A percentile compares a stretch with the other conserved stretches of the same genome.
Conservation (phyloP, 78 protist genomes). For the Speleostelium caveatum region DNA sequence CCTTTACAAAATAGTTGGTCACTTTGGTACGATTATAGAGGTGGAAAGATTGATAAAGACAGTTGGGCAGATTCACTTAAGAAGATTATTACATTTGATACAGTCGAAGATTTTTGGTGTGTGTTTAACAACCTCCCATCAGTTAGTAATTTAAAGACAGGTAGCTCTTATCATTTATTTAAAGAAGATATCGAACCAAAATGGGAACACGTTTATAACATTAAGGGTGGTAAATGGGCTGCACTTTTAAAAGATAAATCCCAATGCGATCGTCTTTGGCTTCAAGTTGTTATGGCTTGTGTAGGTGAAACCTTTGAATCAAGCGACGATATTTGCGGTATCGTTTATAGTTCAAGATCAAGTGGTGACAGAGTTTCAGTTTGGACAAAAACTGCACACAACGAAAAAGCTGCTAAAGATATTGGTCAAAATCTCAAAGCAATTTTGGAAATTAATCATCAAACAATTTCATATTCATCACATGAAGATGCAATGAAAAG, state of each 20-base stretch:
- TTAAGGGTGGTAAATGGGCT: conserved; percentile 77
- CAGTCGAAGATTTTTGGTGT: conserved; percentile 92
- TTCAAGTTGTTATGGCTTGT: conserved; percentile 75
- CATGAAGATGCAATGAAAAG: conserved; percentile 30
- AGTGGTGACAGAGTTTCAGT: conserved; percentile 68
- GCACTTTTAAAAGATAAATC: conserved; percentile 34
- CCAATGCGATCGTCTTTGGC: conserved; percentile 56
- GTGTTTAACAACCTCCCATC: conserved; percentile 73
- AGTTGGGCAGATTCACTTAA: conserved; percentile 72
- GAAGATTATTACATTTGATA: conserved; percentile 81
- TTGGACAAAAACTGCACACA: conserved; percentile 67
- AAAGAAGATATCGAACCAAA: conserved; percentile 81
- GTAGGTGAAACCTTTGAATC: conserved; percentile 79
- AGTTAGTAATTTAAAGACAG: conserved; percentile 36
- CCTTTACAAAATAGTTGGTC: conserved; percentile 89
- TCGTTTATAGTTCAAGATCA: conserved; percentile 58
- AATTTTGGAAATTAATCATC: conserved; percentile 22
- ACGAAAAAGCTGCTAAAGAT: conserved; percentile 64
- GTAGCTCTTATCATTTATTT: conserved; percentile 69
- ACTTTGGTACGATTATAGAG: conserved; percentile 89
- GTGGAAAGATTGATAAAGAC: conserved; percentile 70
- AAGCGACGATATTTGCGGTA: conserved; percentile 78
- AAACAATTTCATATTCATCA: conserved; percentile 14
- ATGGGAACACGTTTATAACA: conserved; percentile 74
- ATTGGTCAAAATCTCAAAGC: conserved; percentile 46